Evolutionary conservation across 108 stramenopile genomes (phyloP), one percentile per base, ranked within the genome.

Genomic region (Mediolabrus comicus): DNA sequence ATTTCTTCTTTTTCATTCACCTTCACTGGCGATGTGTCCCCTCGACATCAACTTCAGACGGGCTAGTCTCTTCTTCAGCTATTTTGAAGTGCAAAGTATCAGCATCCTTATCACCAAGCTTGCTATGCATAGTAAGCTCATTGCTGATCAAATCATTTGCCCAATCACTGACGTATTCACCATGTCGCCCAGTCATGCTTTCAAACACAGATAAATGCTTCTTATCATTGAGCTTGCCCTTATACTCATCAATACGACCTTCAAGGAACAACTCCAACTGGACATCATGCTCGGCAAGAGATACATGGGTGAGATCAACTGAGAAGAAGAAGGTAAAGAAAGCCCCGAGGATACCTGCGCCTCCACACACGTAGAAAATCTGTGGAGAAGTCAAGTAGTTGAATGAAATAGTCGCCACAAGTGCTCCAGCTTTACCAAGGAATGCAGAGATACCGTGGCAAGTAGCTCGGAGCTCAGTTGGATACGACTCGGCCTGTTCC

Each of bases 191-290:
- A 14, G 62, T 27, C 38, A 62, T 41, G 11, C 69, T 25, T 51
- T 62, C 69, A 62, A 46, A 71, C 16, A 71, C 22, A 9, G 69
- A 71, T 16, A 71, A 38, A 63, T 71, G 69, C 17, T 62, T 71
- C 14, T 36, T 38, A 17, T 62, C 43, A 28, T 71, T 71, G 13
- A 71, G 62, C 46, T 62, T 49, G 12, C 69, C 69, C 39, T 52
- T 71, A 46, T 71, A 71, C 26, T 62, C 61, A 16, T 49, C 61
- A 5, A 71, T 27, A 16, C 62, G 61, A 31, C 69, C 69, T 35
- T 71, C 69, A 29, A 71, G 69, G 38, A 72, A 66, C 43, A 72
- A 53, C 27, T 72, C 72, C 28, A 72, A 56, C 33, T 66, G 72
- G 26, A 65, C 72, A 55, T 72, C 72, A 34, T 72, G 72, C 53